Base-by-base conservation (phyloP, 2,329 filamentous ascomycete genomes). In the Botrytis squamosa region DNA sequence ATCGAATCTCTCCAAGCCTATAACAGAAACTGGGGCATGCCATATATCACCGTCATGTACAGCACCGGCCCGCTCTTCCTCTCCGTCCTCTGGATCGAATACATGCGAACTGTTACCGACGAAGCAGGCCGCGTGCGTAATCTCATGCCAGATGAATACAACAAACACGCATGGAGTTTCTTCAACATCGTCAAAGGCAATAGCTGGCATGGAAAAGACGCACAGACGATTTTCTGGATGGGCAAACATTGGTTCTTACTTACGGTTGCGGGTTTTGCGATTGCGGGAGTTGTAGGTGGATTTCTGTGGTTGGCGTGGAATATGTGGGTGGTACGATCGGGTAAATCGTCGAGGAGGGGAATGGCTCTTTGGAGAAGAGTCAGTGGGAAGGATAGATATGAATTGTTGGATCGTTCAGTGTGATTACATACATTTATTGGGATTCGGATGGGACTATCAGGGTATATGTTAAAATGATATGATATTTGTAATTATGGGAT, bases 31-130 rank as follows among this genome's bases (percentile, higher is more conserved):
- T 95, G 92, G 92, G 75, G 74, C 29, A 77, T 82, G 68, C 84
- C 84, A 0, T 94, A 95, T 81, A 91, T 93, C 79, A 93, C 91
- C 38, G 91, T 95, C 78, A 95, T 95, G 93, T 91, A 91, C 65
- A 90, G 89, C 16, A 93, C 93, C 0, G 92, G 92, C 0, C 92
- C 92, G 0, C 84, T 95, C 44, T 95, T 93, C 84, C 83, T 95
- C 64, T 93, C 89, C 73, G 88, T 94, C 59, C 87, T 93, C 74
- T 92, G 92, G 90, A 90, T 92, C 80, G 89, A 93, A 81, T 94
- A 92, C 82, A 89, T 90, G 81, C 85, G 86, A 49, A 83, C 85
- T 29, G 84, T 83, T 62, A 86, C 82, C 18, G 81, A 82, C 62
- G 83, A 85, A 42, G 82, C 80, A 78, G 87, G 85, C n/a, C 85